These are phyloP conservation scores for Pyrenophora tritici-repentis DNA, from an alignment of 2,329 filamentous ascomycete genomes.

Conservation along the genomic window DNA sequence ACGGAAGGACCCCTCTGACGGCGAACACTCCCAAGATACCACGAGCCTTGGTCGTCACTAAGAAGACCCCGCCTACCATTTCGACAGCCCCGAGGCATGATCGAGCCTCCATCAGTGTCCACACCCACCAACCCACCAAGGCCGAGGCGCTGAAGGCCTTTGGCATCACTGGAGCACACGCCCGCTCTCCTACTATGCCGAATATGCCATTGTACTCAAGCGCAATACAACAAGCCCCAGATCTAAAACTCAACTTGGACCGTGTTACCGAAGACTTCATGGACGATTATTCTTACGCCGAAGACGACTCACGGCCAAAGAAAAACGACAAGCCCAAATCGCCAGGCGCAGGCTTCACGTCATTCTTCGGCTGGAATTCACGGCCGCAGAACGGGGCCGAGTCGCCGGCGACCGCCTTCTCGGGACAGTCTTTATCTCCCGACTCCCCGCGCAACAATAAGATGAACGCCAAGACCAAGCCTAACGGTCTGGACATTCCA, in stretches of 20 bases:
- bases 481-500: conserved; percentile 57
- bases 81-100: conserved; percentile 41
- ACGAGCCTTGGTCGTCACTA: conserved; percentile 27
- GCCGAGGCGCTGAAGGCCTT: conserved; percentile 32
- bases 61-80: conserved; percentile 8
- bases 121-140: conserved; percentile 33
- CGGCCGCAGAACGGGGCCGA: conserved; percentile 59
- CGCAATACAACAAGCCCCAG: conserved; percentile 29
- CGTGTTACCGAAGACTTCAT: conserved; percentile 46
- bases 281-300: conserved; percentile 42
- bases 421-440: conserved; percentile 63
- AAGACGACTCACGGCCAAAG: conserved; percentile 29
- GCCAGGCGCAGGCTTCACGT: conserved; percentile 61
- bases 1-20: conserved; percentile 40
- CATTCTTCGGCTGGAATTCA: conserved; percentile 70
- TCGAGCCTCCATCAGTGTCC: conserved; percentile 42
- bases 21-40: conserved; percentile 30
- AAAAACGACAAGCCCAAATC: conserved; percentile 50
- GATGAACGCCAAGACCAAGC: conserved; percentile 44
- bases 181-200: conserved; percentile 46
- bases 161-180: conserved; percentile 28
- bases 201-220: conserved; percentile 44
- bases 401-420: conserved; percentile 66
- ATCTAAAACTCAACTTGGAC: conserved; percentile 44
- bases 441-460: conserved; percentile 57